Percentiles rank a stretch among this genome's conserved stretches.
phyloP scores from a whole-genome alignment of 2,329 filamentous ascomycete species.

The Apiospora aurea region DNA sequence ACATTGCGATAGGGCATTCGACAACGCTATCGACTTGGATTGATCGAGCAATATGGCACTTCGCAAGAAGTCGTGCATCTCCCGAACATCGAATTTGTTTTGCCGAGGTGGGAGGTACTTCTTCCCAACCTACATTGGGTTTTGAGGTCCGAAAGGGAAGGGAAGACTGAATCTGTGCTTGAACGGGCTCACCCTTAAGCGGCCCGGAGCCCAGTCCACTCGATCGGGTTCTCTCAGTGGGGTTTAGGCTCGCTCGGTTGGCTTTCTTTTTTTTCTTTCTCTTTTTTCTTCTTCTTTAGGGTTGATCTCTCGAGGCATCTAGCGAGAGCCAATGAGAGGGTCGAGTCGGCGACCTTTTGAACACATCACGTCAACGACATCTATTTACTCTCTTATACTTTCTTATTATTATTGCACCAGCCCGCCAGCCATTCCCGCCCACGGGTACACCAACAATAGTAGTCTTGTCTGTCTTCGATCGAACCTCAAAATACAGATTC shows the following conservation, averaged over 20 bases:
- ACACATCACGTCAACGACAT: not conserved
- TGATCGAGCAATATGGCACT: not conserved
- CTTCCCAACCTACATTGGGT: not conserved
- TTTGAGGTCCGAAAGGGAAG: not conserved
- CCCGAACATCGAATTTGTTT: not conserved
- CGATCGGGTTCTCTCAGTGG: constrained; percentile 7
- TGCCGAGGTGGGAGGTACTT: not conserved
- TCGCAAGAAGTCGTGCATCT: not conserved
- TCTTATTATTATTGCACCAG: not conserved
- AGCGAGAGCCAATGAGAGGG: not conserved
- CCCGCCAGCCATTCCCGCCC: not conserved
- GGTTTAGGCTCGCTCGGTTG: not conserved
- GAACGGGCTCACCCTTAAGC: not conserved
- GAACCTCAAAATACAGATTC: not conserved
- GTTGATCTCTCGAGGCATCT: constrained; percentile 9
- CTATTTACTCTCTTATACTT: not conserved
- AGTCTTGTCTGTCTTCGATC: not conserved
- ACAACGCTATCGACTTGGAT: not conserved
- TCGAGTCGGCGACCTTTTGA: not conserved
- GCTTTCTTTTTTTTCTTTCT: not conserved
- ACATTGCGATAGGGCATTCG: not conserved
- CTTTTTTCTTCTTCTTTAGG: constrained; percentile 5
- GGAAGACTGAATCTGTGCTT: not conserved
- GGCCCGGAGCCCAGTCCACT: constrained; percentile 13
- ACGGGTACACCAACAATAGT: not conserved